Evolutionary conservation across 2,329 filamentous ascomycete genomes (phyloP), one percentile per base, ranked within the genome.

Genomic region (Hypoxylon sp.): DNA sequence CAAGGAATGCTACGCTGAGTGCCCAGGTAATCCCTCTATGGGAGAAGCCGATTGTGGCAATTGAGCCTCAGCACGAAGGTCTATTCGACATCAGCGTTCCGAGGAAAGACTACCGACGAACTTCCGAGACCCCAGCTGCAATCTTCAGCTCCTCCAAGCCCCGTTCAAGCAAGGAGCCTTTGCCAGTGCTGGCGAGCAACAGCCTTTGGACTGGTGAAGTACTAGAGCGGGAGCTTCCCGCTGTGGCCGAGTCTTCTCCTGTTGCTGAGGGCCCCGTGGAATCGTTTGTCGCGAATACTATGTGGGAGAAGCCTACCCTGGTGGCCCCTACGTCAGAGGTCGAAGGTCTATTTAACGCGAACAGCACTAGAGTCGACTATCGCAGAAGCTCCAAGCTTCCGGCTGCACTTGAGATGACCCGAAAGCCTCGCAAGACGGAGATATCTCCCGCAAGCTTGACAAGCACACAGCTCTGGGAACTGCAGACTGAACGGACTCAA

Each of bases 81-180:
- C 43, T 74, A 18, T 74, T 73, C 41, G 48, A 63, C 26, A 40
- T 51, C 17, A 55, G 56, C n/a, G 42, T 62, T 13, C 42, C 48
- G 17, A 69, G 71, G 26, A 37, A 62, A 7, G 62, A 67, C 26
- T 71, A 65, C 53, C 68, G 71, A 26, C 69, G 62, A 26, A 72
- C 72, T 26, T 57, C 67, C n/a, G 60, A 69, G 48, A 52, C 65
- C 37, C 74, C 74, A 24, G 73, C 72, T 31, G 74, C 72, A n/a
- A 58, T 73, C 23, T 40, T 55, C 29, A 70, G 74, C 64, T 48
- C 53, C 13, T 70, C 69, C 35, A 71, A 65, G 47, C 59, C 69
- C 18, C 72, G 71, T 7, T 47, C 56, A 4, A 54, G 46, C 27
- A 52, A 51, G n/a, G 59, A 58, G 6, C 56, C 59, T 7, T 41